Evolutionary conservation across 768 basidiomycete genomes (phyloP).

Genomic region (Piloderma croceum): DNA sequence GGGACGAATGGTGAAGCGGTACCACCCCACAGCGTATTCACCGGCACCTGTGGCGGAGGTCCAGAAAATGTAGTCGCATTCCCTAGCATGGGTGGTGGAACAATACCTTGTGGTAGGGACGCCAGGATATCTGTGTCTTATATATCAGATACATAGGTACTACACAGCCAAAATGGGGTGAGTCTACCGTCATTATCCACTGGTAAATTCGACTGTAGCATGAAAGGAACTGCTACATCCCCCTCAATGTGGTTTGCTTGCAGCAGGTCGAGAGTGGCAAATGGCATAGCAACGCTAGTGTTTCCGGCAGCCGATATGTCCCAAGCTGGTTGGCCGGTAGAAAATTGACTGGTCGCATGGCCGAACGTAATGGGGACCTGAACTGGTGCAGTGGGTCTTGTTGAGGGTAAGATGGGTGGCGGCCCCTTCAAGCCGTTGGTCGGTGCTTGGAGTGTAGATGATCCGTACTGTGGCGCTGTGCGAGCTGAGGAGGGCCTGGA

Average conservation of each 20-base stretch:
- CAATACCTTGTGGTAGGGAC: constrained; percentile 61
- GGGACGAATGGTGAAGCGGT: constrained; percentile 37
- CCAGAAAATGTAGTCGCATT: constrained; percentile 35
- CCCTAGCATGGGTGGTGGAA: constrained; percentile 77
- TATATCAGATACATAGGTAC: constrained; percentile 94
- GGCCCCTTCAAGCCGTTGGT: constrained; percentile 32
- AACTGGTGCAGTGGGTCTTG: constrained; percentile 18
- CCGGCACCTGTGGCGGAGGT: constrained; percentile 29
- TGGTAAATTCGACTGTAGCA: constrained; percentile 82
- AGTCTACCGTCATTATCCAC: constrained; percentile 82
- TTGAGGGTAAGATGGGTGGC: constrained; percentile 20
- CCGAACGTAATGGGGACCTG: constrained; percentile 25
- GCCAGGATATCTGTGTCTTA: constrained; percentile 67
- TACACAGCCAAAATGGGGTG: constrained; percentile 88
- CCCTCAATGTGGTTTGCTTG: constrained; percentile 82
- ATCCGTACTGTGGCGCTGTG: constrained; percentile 61
- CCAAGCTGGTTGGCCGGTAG: constrained; percentile 56
- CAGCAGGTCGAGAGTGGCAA: constrained; percentile 72
- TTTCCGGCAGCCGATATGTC: constrained; percentile 83
- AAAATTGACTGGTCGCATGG: constrained; percentile 16
- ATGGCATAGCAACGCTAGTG: constrained; percentile 67
- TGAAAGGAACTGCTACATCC: constrained; percentile 91
- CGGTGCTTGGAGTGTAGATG: constrained; percentile 44
- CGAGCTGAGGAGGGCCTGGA: constrained; percentile 51
- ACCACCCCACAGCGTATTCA: constrained; percentile 52